Base-by-base conservation (phyloP, 2,329 filamentous ascomycete genomes). In the Cordyceps tenuipes region DNA sequence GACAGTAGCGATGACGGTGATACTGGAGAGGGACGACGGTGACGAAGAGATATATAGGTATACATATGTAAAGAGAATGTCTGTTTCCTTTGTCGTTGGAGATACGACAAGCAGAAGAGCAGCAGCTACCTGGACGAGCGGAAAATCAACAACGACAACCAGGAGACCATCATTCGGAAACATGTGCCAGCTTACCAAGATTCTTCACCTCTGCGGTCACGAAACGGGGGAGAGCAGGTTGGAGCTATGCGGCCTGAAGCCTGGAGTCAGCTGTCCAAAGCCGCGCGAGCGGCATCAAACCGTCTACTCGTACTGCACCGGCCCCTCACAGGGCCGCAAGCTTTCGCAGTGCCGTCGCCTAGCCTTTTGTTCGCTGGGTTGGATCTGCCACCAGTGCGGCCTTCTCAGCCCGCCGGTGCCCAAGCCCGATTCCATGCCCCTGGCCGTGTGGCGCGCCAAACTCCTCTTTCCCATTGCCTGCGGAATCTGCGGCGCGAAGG, bases 141-240 rank as follows among this genome's bases (percentile, higher is more conserved):
- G 10, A 21, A 5, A 2, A 46, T 7, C 43, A 21, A 8, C 43
- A 46, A 19, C 39, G 17, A 43, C 19, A 21, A 10, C 5, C 44
- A 46, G 10, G 8, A 29, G 29, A 29, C 4, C 5, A 29, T 29
- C 29, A 23, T 8, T 29, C 29, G 7, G 3, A 29, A n/a, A 43
- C 39, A 57, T 58, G 56, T 58, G 56, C 39, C 36, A 44, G 17
- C n/a, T 36, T 43, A 58, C 23, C 3, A 23, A 51, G 7, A 43
- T 44, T 10, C 10, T 58, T 21, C 56, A 50, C n/a, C 56, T 58
- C 47, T 58, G 56, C 23, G 56, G 47, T 4, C 56, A 58, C 17
- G 12, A 10, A 5, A 58, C 6, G 26, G 56, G 56, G 2, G 1
- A 34, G 13, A 21, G 12, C 26, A n/a, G 17, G 8, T 58, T 47